Conservation (phyloP, 768 basidiomycete species). For the Amanita rubescens region DNA sequence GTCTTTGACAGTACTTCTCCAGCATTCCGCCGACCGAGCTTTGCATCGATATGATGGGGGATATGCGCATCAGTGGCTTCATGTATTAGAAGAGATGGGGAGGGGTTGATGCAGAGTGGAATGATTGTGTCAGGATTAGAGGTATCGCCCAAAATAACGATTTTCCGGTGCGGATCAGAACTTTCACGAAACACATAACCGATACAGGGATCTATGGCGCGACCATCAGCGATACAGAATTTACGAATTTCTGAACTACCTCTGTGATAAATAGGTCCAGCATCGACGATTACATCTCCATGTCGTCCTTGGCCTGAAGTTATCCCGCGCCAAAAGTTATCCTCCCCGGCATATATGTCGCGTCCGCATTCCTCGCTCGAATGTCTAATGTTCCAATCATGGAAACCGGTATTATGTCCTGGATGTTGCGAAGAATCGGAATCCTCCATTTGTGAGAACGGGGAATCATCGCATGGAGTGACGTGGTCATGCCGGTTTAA, state of each 20-base stretch:
- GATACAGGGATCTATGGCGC: conserved; percentile 60
- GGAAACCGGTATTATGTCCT: conserved; percentile 23
- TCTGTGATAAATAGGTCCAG: conserved; percentile 71
- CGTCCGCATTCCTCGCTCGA: conserved; percentile 55
- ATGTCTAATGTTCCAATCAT: conserved; percentile 31
- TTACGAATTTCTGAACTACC: conserved; percentile 33
- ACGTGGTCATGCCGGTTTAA: conserved; percentile 46
- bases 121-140: conserved; percentile 52
- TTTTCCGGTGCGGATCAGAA: conserved; percentile 41
- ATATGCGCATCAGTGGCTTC: conserved; percentile 78
- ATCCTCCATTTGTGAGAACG: conserved; percentile 13
- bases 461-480: conserved; percentile 37
- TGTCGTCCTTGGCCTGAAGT: conserved; percentile 28
- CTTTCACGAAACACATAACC: conserved; percentile 70
- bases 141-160: conserved; percentile 77
- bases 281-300: conserved; percentile 52
- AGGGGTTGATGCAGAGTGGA: conserved; percentile 43
- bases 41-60: conserved; percentile 44
- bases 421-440: conserved; percentile 9
- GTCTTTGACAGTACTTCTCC: conserved; percentile 41
- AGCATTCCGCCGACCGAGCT: conserved; percentile 32
- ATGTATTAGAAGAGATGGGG: conserved; percentile 70
- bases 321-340: conserved; percentile 65
- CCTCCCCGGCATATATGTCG: conserved; percentile 45
- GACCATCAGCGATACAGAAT: background rate